phyloP scores from a whole-genome alignment of 176 grass and related monocot genomes.

The Chloris gayana region DNA sequence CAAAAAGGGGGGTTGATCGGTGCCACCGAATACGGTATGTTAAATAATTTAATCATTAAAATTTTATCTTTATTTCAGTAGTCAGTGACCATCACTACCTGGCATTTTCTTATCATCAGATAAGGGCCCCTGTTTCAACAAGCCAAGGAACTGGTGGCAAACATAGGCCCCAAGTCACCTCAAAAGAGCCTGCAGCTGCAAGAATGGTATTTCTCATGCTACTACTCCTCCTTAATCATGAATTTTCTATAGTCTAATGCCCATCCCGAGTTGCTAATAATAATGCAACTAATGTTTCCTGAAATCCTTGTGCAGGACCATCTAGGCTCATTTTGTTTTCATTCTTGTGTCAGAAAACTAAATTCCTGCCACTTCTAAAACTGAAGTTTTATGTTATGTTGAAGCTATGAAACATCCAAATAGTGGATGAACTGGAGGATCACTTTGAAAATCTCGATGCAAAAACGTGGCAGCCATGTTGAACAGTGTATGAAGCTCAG shows the following conservation, averaged over 20 bases:
- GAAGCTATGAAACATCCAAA: no score
- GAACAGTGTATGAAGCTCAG: no score
- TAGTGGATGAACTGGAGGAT: no score
- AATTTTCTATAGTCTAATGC: slow-evolving; percentile 7
- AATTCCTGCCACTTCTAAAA: background rate
- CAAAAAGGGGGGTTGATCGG: slow-evolving; percentile 44
- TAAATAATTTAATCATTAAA: background rate
- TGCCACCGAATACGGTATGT: slow-evolving; percentile 63
- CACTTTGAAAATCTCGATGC: no score
- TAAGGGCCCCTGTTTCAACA: slow-evolving; percentile 39
- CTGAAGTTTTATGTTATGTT: background rate
- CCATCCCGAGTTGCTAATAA: background rate
- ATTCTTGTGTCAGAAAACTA: background rate
- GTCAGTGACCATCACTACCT: slow-evolving; percentile 1
- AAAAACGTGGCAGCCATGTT: no score
- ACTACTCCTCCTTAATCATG: background rate
- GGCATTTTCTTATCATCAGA: slow-evolving; percentile 34
- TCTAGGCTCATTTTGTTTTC: background rate
- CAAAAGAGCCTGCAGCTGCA: slow-evolving; percentile 44
- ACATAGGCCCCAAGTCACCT: slow-evolving; percentile 41
- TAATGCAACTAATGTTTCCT: background rate
- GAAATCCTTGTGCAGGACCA: background rate
- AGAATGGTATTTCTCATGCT: slow-evolving; percentile 44
- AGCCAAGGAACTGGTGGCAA: slow-evolving; percentile 38
- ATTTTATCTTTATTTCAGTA: background rate